Percentiles rank a stretch among this genome's conserved stretches.
These are phyloP conservation scores for Penicillium brasilianum DNA, from an alignment of 2,329 filamentous ascomycete genomes.

Conservation along the genomic window DNA sequence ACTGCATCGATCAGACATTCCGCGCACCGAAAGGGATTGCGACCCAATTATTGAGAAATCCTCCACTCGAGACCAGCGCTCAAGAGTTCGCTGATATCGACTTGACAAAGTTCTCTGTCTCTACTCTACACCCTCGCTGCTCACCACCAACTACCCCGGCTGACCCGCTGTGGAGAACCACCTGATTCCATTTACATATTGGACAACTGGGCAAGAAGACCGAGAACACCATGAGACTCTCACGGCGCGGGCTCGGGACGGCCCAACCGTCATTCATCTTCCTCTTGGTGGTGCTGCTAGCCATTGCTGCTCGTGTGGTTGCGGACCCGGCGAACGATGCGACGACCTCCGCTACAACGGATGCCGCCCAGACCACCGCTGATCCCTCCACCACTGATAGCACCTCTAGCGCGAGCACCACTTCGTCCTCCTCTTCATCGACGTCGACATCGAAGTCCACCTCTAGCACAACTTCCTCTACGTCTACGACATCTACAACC, in stretches of 20 bases:
- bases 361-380: slow-evolving; percentile 30
- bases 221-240: slow-evolving; percentile 25
- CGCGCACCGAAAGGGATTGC: slow-evolving; percentile 8
- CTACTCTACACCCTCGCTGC: slow-evolving; percentile 16
- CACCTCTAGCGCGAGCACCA: slow-evolving; percentile 25
- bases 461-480: slow-evolving; percentile 17
- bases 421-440: slow-evolving; percentile 22
- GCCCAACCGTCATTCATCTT: slow-evolving; percentile 23
- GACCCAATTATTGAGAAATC: not conserved
- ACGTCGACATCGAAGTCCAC: slow-evolving; percentile 19
- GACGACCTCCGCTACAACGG: slow-evolving; percentile 18
- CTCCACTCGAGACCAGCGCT: not conserved
- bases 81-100: not conserved
- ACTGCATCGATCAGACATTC: slow-evolving; percentile 12
- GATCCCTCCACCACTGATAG: slow-evolving; percentile 31
- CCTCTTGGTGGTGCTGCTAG: slow-evolving; percentile 23
- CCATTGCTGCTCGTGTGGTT: slow-evolving; percentile 25
- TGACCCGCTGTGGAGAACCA: slow-evolving; percentile 34
- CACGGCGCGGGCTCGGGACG: slow-evolving; percentile 21
- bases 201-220: not conserved
- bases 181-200: slow-evolving; percentile 26
- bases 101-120: slow-evolving; percentile 12
- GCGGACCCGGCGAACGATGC: slow-evolving; percentile 26
- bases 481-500: slow-evolving; percentile 23
- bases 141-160: slow-evolving; percentile 26